Evolutionary conservation across 805 yeast species (phyloP).

Genomic region (Kuraishia capsulata): DNA sequence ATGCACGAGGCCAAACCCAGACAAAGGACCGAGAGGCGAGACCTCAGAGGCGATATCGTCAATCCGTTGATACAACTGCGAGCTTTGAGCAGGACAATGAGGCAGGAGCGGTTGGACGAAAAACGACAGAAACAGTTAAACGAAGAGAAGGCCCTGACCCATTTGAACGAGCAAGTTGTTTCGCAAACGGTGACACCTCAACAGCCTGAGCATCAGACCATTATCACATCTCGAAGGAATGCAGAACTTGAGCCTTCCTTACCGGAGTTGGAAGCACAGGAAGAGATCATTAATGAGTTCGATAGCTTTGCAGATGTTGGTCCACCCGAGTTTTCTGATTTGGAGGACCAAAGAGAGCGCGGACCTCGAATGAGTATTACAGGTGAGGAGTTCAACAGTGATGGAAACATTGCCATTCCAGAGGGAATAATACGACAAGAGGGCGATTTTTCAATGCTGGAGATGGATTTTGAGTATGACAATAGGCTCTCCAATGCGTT

Average conservation of each 20-base stretch:
- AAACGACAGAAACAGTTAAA: not conserved
- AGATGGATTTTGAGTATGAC: constrained; percentile 9
- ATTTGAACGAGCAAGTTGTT: not conserved
- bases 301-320: not conserved
- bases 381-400: not conserved
- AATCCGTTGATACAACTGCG: not conserved
- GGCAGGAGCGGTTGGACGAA: not conserved
- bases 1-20: constrained; percentile 20
- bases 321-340: not conserved
- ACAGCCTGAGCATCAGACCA: not conserved
- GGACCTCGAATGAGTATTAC: not conserved
- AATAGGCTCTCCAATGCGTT: not conserved
- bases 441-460: constrained; percentile 14
- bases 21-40: not conserved
- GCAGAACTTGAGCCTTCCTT: too few relatives aligned
- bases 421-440: constrained; percentile 21
- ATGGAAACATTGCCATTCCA: constrained; percentile 20
- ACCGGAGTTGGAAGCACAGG: not conserved
- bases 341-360: not conserved
- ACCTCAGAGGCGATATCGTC: not conserved
- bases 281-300: not conserved
- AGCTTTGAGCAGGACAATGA: not conserved
- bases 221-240: not conserved
- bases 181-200: too few relatives aligned
- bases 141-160: not conserved